Conservation (phyloP, 2,329 filamentous ascomycete species). For the Zopfia rhizophila region DNA sequence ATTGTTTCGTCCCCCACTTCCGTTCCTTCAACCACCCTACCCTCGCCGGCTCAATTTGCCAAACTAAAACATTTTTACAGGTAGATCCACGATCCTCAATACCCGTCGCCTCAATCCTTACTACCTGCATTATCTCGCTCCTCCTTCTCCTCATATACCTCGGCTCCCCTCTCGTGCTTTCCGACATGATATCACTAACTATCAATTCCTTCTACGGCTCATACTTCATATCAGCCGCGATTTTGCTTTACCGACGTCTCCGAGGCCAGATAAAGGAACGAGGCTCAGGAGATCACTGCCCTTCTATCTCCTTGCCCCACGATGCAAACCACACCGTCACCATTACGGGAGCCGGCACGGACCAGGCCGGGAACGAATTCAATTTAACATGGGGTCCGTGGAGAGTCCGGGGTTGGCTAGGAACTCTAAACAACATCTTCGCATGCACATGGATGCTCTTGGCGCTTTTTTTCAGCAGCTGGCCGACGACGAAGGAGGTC, state of each 20-base stretch:
- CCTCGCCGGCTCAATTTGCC: too few species aligned
- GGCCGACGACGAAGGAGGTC: slow-evolving; percentile 29
- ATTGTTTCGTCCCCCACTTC: too few species aligned
- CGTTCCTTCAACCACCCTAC: too few species aligned
- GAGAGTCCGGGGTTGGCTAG: slow-evolving; percentile 28
- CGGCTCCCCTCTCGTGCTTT: slow-evolving; percentile 42
- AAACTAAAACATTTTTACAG: too few species aligned
- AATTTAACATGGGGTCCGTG: slow-evolving; percentile 39
- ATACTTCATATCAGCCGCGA: slow-evolving; percentile 2
- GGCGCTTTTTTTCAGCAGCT: slow-evolving; percentile 43
- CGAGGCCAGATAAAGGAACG: slow-evolving; percentile 1
- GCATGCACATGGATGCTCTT: slow-evolving; percentile 34
- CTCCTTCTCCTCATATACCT: slow-evolving; percentile 59
- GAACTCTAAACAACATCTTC: slow-evolving; percentile 35
- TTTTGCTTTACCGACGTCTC: slow-evolving; percentile 9
- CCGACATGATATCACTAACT: slow-evolving; percentile 1
- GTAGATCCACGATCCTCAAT: slow-evolving; percentile 4
- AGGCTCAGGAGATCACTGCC: too few species aligned
- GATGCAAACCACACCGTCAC: slow-evolving; percentile 1
- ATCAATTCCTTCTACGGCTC: slow-evolving; percentile 6
- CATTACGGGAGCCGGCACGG: slow-evolving; percentile 19
- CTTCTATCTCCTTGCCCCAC: too few species aligned
- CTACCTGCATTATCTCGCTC: slow-evolving; percentile 49
- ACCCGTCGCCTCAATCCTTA: slow-evolving; percentile 55
- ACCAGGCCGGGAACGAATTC: too few species aligned